Evolutionary conservation across 306 rosid genomes (phyloP).

Genomic region (Oemleria cerasiformis): DNA sequence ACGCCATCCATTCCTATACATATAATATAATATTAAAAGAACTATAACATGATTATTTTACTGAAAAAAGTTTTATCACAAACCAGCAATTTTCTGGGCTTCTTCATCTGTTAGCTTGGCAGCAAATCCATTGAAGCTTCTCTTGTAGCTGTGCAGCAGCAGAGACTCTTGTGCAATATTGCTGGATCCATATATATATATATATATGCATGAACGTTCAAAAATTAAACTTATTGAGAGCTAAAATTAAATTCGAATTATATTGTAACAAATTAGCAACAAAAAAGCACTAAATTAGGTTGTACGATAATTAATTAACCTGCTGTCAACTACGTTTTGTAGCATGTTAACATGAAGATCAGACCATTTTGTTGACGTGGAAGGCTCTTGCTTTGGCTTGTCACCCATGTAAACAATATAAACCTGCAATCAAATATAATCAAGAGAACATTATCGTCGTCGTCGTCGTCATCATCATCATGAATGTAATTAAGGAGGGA

Average conservation of each 20-base stretch:
- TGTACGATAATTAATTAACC: not conserved
- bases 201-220: not conserved
- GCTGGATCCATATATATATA: not conserved
- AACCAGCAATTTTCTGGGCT: conserved; percentile 37
- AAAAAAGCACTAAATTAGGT: too few relatives aligned
- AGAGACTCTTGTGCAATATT: conserved; percentile 14
- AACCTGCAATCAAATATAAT: conserved; percentile 5
- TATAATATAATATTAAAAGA: too few relatives aligned
- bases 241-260: not conserved
- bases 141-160: conserved; percentile 26
- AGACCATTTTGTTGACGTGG: not conserved
- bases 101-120: conserved; percentile 37
- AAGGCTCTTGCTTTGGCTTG: not conserved
- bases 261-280: too few relatives aligned
- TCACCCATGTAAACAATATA: conserved; percentile 32
- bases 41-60: too few relatives aligned
- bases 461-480: too few relatives aligned
- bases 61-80: too few relatives aligned
- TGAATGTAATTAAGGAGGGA: too few relatives aligned
- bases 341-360: conserved; percentile 13
- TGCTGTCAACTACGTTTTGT: conserved; percentile 5
- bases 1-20: conserved; percentile 42
- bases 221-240: not conserved
- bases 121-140: conserved; percentile 46
- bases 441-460: not conserved